A percentile compares a stretch with the other conserved stretches of the same genome.
Evolutionary conservation across 352 stramenopile genomes (phyloP).

Genomic region (Phytophthora capsici): DNA sequence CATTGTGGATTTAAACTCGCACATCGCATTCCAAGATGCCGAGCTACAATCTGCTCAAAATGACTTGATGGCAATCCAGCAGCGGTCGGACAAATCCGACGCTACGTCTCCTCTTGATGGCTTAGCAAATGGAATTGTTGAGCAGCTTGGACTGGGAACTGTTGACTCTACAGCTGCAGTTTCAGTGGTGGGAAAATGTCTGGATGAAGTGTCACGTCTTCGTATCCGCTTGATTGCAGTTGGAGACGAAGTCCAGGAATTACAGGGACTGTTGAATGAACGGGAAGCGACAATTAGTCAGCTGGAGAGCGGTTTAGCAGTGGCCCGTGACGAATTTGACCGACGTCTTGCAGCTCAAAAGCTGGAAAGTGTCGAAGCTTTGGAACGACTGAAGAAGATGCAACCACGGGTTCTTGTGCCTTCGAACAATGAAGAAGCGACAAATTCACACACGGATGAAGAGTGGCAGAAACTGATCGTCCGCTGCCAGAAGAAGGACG

Average conservation of each 20-base stretch:
- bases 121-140: constrained; percentile 36
- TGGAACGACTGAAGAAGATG: constrained; percentile 50
- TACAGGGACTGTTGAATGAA: constrained; percentile 51
- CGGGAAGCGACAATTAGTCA: constrained; percentile 57
- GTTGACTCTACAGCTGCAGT: constrained; percentile 4
- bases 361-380: constrained; percentile 44
- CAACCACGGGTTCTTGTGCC: constrained; percentile 38
- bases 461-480: constrained; percentile 79
- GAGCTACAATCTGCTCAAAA: constrained; percentile 62
- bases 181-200: constrained; percentile 52
- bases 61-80: constrained; percentile 60
- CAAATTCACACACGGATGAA: constrained; percentile 32
- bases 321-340: constrained; percentile 78
- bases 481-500: constrained; percentile 78
- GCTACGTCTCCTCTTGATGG: constrained; percentile 57
- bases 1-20: constrained; percentile 80
- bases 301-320: constrained; percentile 63
- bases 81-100: constrained; percentile 38
- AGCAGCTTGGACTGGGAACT: constrained; percentile 32
- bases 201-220: constrained; percentile 62
- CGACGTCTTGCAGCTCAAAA: constrained; percentile 59
- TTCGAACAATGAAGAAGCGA: neutral
- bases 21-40: constrained; percentile 84
- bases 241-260: constrained; percentile 41
- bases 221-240: constrained; percentile 56